These are phyloP conservation scores for Panicum virgatum DNA, from an alignment of 202 grass and related monocot species.

Conservation along the genomic window DNA sequence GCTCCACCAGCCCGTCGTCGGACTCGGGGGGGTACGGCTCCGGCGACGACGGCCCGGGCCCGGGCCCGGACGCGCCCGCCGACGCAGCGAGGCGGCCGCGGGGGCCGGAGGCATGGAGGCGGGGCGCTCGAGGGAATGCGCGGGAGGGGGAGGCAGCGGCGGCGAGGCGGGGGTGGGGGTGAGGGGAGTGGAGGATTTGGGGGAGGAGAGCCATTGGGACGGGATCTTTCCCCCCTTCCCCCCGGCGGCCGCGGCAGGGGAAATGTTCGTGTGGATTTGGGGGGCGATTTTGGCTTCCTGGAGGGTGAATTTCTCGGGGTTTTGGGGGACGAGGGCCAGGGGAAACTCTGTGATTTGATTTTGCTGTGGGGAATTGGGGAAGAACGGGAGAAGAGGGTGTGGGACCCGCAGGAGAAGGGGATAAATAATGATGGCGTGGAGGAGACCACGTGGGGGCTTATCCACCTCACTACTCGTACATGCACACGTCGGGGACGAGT, in stretches of 20 bases:
- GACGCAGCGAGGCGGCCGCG: constrained; percentile 28
- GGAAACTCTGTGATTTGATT: neutral
- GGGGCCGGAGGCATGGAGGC: constrained; percentile 12
- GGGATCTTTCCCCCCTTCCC: constrained; percentile 10
- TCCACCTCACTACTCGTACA: constrained; percentile 18
- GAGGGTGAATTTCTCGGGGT: constrained; percentile 32
- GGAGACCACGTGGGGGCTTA: constrained; percentile 48
- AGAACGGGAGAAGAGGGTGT: constrained; percentile 1
- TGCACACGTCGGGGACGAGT: neutral
- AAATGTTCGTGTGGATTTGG: constrained; percentile 32
- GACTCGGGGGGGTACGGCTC: constrained; percentile 26
- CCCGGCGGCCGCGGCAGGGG: constrained; percentile 20
- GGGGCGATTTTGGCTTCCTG: neutral
- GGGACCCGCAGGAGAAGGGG: constrained; percentile 1
- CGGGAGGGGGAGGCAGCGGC: constrained; percentile 16
- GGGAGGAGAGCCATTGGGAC: constrained; percentile 63
- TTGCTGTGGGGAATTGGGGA: neutral
- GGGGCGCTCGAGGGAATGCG: constrained; percentile 45
- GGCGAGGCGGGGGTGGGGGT: constrained; percentile 23
- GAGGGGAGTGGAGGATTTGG: constrained; percentile 54
- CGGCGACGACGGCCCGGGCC: constrained; percentile 31
- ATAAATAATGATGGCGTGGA: constrained; percentile 32
- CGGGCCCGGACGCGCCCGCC: constrained; percentile 22
- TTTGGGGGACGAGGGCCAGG: constrained; percentile 14
- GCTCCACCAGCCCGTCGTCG: constrained; percentile 67